phyloP scores from a whole-genome alignment of 176 grass and related monocot species.

The Triticum monococcum region DNA sequence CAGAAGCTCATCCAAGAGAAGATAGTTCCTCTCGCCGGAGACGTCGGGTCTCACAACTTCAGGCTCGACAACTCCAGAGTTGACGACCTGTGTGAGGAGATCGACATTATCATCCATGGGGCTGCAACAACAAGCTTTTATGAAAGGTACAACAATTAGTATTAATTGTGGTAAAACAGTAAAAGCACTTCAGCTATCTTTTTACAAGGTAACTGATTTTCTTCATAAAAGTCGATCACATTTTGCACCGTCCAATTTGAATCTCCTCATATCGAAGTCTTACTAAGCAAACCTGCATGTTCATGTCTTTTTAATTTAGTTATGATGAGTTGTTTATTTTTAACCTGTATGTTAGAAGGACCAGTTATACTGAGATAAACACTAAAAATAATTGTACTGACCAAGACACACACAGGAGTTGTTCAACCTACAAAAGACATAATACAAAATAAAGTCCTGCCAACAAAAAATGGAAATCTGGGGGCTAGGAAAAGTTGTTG shows the following conservation, averaged over 20 bases:
- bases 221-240: not conserved
- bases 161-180: no score
- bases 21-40: not conserved
- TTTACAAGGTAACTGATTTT: no score
- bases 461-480: not conserved
- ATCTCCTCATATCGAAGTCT: not conserved
- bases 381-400: no score
- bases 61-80: conserved; percentile 32
- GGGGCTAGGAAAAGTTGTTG: no score
- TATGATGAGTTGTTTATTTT: not conserved
- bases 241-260: not conserved
- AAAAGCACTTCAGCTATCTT: not conserved
- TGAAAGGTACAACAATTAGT: conserved; percentile 32
- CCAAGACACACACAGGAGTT: not conserved
- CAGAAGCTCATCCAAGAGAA: conserved; percentile 14
- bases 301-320: not conserved
- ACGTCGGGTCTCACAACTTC: not conserved
- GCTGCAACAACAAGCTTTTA: conserved; percentile 57
- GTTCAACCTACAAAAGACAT: not conserved
- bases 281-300: not conserved
- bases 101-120: conserved; percentile 43
- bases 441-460: not conserved
- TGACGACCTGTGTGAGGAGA: conserved; percentile 30
- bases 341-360: not conserved
- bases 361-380: not conserved